phyloP scores from a whole-genome alignment of 371 early-diverging fungal genomes.

The Saksenaea vasiformis region DNA sequence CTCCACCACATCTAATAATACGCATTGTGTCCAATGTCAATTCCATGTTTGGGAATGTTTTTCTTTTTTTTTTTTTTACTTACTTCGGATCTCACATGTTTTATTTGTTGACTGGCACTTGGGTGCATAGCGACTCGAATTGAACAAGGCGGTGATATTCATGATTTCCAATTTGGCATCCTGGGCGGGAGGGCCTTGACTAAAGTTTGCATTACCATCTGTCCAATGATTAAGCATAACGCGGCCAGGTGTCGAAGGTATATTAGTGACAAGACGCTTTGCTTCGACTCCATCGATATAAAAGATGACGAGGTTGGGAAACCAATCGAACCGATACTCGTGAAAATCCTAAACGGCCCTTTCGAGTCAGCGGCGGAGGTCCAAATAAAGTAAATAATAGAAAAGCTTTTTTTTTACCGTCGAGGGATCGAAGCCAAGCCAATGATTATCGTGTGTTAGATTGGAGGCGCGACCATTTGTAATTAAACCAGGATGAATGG shows the following conservation, averaged over 20 bases:
- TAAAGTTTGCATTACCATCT: conserved; percentile 37
- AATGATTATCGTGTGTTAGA: conserved; percentile 26
- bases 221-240: conserved; percentile 41
- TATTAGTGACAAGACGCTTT: conserved; percentile 20
- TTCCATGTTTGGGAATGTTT: not conserved
- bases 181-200: conserved; percentile 27
- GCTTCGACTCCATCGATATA: conserved; percentile 30
- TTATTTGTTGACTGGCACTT: conserved; percentile 9
- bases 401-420: conserved; percentile 10
- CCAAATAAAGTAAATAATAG: not conserved
- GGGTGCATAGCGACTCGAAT: conserved; percentile 10
- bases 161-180: conserved; percentile 20
- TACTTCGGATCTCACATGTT: conserved; percentile 8
- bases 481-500: conserved; percentile 31
- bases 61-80: not conserved
- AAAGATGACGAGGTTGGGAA: conserved; percentile 20
- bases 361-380: not conserved
- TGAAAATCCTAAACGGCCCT: conserved; percentile 24
- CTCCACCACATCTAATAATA: not conserved
- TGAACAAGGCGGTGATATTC: conserved; percentile 25
- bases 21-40: not conserved
- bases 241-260: conserved; percentile 25
- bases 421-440: conserved; percentile 25
- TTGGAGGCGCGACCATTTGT: conserved; percentile 26
- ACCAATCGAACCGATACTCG: conserved; percentile 40